Conservation (phyloP, 1,284 basidiomycete genomes). For the Apiotrichum laibachii region DNA sequence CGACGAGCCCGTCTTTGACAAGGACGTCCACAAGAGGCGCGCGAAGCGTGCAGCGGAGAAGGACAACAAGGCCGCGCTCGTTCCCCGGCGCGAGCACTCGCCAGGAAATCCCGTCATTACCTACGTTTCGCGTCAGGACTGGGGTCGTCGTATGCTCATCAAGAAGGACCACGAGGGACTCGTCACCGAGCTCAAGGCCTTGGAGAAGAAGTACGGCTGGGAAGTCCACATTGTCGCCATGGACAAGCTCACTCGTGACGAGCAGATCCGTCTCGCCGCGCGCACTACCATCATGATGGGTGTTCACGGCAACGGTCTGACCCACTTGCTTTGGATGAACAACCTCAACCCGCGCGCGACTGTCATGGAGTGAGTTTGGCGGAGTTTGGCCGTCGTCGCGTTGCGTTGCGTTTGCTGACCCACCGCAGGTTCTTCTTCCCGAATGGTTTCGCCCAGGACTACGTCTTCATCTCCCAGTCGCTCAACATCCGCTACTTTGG, state of each 20-base stretch:
- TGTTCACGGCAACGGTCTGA: slow-evolving; percentile 73
- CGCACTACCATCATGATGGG: slow-evolving; percentile 76
- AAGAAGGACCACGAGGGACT: slow-evolving; percentile 51
- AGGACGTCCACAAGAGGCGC: background rate
- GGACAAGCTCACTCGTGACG: slow-evolving; percentile 71
- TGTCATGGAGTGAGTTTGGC: slow-evolving; percentile 67
- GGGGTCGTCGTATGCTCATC: slow-evolving; percentile 65
- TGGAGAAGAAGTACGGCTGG: slow-evolving; percentile 69
- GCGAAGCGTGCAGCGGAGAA: slow-evolving; percentile 1
- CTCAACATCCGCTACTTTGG: slow-evolving; percentile 72
- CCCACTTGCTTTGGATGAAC: slow-evolving; percentile 74
- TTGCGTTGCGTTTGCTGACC: background rate
- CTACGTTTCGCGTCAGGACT: slow-evolving; percentile 78
- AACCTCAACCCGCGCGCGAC: slow-evolving; percentile 46
- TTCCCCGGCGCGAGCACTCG: slow-evolving; percentile 13
- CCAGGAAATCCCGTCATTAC: slow-evolving; percentile 65
- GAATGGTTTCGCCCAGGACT: slow-evolving; percentile 73
- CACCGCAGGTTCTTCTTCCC: slow-evolving; percentile 1
- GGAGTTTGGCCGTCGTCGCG: background rate
- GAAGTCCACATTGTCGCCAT: slow-evolving; percentile 78
- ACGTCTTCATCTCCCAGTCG: slow-evolving; percentile 62
- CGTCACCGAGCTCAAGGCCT: slow-evolving; percentile 55
- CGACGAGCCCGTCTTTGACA: slow-evolving; percentile 10
- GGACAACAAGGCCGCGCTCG: background rate
- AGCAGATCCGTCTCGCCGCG: slow-evolving; percentile 73